phyloP scores from a whole-genome alignment of 257 asterid genomes.

The Schizonepeta tenuifolia region DNA sequence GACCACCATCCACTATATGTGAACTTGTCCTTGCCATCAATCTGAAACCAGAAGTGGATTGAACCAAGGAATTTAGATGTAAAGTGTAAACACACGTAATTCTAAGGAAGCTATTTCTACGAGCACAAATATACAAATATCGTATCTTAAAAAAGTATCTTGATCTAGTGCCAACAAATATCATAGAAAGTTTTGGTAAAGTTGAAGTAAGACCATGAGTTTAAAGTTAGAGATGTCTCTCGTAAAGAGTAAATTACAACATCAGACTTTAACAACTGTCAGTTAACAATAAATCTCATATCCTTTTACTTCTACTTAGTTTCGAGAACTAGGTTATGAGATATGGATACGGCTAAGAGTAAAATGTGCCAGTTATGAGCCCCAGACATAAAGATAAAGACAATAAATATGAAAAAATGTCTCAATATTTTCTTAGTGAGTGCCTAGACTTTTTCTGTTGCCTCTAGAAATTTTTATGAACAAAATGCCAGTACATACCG shows the following conservation, averaged over 20 bases:
- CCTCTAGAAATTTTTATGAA: background rate
- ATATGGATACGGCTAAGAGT: background rate
- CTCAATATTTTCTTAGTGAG: background rate
- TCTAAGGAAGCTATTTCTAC: conserved; percentile 11
- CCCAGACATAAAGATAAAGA: background rate
- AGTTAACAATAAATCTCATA: conserved; percentile 3
- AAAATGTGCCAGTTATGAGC: background rate
- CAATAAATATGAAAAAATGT: background rate
- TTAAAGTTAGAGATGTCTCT: background rate
- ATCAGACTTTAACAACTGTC: background rate
- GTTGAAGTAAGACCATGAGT: background rate
- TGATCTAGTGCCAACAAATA: conserved; percentile 1
- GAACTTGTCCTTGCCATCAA: conserved; percentile 44
- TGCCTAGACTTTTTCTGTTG: background rate
- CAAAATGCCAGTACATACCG: conserved; percentile 48
- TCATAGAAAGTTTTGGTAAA: background rate
- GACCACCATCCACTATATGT: conserved; percentile 84
- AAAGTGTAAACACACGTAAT: conserved; percentile 1
- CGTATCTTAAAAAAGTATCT: background rate
- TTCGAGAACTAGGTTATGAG: background rate
- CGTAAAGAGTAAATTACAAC: conserved; percentile 1
- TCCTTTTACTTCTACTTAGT: conserved; percentile 16
- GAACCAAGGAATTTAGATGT: background rate
- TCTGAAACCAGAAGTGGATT: conserved; percentile 44
- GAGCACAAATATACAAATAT: background rate